Percentiles rank a stretch among this genome's conserved stretches.
These are phyloP conservation scores for Taiozyma sp. DNA, from an alignment of 1,139 yeast genomes.

Conservation along the genomic window DNA sequence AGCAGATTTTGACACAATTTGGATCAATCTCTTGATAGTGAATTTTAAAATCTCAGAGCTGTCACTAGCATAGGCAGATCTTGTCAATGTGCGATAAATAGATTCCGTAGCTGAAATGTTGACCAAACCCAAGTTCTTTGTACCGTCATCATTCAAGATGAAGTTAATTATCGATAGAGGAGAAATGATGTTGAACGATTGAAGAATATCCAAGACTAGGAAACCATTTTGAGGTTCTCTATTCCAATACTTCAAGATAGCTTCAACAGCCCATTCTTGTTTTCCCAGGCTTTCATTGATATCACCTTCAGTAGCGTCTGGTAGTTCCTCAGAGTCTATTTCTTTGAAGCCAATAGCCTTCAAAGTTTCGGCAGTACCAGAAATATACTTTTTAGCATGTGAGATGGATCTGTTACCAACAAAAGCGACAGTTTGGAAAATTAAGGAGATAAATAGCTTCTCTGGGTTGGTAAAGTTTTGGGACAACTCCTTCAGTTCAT, in stretches of 20 bases:
- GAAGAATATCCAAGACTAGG: conserved; percentile 61
- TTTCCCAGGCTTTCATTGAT: conserved; percentile 18
- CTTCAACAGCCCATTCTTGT: conserved; percentile 49
- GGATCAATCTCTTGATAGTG: conserved; percentile 27
- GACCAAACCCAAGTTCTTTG: conserved; percentile 27
- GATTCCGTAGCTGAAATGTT: conserved; percentile 34
- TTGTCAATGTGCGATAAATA: conserved; percentile 30
- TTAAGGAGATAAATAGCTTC: conserved; percentile 50
- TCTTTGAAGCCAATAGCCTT: conserved; percentile 30
- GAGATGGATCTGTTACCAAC: conserved; percentile 89
- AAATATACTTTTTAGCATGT: conserved; percentile 71
- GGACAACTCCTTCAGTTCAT: conserved; percentile 29
- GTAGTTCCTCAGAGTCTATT: conserved; percentile 6
- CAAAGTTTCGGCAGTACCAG: conserved; percentile 51
- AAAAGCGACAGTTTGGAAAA: conserved; percentile 71
- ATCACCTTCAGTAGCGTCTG: conserved; percentile 4
- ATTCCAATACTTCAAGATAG: conserved; percentile 74
- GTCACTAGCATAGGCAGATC: conserved; percentile 14
- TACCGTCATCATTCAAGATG: conserved; percentile 31
- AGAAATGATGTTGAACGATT: conserved; percentile 44
- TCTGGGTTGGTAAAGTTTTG: conserved; percentile 33
- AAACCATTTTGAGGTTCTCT: conserved; percentile 80
- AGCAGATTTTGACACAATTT: neutral
- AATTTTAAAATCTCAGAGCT: conserved; percentile 23
- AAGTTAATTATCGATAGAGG: conserved; percentile 40